Evolutionary conservation across 2,329 filamentous ascomycete species (phyloP), one percentile per base, ranked within the genome.

Genomic region (Celoporthe dispersa): DNA sequence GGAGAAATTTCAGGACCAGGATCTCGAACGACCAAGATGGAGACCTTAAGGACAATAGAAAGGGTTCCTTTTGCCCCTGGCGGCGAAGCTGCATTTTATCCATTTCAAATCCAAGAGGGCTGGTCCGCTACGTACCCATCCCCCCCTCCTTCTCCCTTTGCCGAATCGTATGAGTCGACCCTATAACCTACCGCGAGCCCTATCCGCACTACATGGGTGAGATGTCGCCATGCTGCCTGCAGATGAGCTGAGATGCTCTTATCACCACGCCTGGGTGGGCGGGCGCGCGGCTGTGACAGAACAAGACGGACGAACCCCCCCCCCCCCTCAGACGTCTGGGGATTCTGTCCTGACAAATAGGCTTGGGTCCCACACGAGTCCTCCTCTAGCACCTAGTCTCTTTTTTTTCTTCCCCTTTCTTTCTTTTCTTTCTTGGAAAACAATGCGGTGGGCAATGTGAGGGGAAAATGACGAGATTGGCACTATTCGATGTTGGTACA

Each of bases 391-490:
- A n/a, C n/a, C n/a, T n/a, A n/a, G n/a, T n/a, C n/a, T n/a, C n/a
- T n/a, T n/a, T n/a, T n/a, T n/a, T n/a, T n/a, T n/a, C 33, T 55
- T 41, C 66, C 51, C 66, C 8, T 59, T 51, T 48, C 11, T 0
- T 33, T 19, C 22, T 7, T 3, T 25, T 35, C 22, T 16, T 31
- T 33, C 41, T 57, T 53, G 53, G 33, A 33, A 44, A 31, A 28
- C 35, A 59, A 59, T 37, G 4, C 22, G 16, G 37, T 69, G 25
- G 41, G 67, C 70, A 71, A 71, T 69, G 28, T 28, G 64, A 55
- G 67, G 70, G 65, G 64, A 19, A 67, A 69, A 71, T 71, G 67
- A 64, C 70, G 67, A 69, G 70, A 64, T 71, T 33, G 8, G 44
- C 67, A 61, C 67, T 71, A 67, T 63, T 31, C 39, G 25, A 6